Evolutionary conservation across 306 rosid species (phyloP), one percentile per base, ranked within the genome.

Genomic region (Astragalus glycyphyllos): DNA sequence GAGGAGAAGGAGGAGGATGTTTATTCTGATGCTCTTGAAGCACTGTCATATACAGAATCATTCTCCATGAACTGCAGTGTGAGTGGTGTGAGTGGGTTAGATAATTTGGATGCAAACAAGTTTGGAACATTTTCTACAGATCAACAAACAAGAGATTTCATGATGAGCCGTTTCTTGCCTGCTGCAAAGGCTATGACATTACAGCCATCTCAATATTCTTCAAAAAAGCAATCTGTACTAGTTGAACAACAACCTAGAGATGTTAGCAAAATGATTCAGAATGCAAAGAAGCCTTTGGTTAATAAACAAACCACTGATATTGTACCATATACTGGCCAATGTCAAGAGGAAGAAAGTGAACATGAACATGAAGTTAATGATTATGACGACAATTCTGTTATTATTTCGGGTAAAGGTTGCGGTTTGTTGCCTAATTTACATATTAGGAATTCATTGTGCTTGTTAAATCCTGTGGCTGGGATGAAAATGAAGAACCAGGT

Each of bases 181-280:
- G 99, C 97, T 10, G 99, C 99, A 37, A 91, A 84, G 84, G 99
- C 99, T 29, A 91, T 94, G 96, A 82, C 92, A 15, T 34, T 94
- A 38, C 88, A 87, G 75, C 77, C 92, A 68, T 72, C 92, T 80
- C 91, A 80, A 12, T 87, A 84, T 62, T 64, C 92, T 72, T 76
- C 86, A 26, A 87, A 81, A 76, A 94, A 86, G 80, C 95, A 85
- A 72, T 60, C 78, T 49, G 84, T 77, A 20, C 69, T 80, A 45
- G 73, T 70, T 31, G 92, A 87, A 66, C 90, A 86, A 61, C 92
- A 75, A 37, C 86, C 87, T 15, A 87, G 84, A 83, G 85, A 83
- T 75, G 41, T 78, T 69, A 76, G 69, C 79, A 85, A 60, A 72
- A 71, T 78, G 73, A 15, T 72, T 68, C 78, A 74, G 10, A 86